phyloP scores from a whole-genome alignment of 108 stramenopile genomes.

The Parmales sp. region DNA sequence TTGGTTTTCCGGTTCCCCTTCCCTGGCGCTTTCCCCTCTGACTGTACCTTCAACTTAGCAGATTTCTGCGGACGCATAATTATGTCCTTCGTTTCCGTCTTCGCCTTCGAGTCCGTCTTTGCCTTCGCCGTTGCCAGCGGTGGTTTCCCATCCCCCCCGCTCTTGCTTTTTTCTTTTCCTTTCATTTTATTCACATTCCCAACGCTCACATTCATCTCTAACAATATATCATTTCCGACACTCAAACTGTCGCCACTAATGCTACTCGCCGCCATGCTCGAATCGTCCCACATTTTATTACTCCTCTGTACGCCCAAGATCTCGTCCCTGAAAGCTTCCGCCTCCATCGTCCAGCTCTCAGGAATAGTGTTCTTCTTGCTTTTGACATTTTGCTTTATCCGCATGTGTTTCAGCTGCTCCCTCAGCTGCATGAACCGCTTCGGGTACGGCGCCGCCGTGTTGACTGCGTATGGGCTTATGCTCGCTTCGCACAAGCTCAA shows the following conservation, averaged over 20 bases:
- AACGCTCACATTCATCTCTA: neutral
- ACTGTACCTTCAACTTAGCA: too few species aligned
- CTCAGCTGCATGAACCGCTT: neutral
- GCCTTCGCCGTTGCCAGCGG: neutral
- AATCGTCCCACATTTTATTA: neutral
- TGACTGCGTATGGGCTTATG: conserved; percentile 5
- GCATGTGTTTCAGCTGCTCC: conserved; percentile 1
- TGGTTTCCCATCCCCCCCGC: neutral
- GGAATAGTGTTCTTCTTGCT: neutral
- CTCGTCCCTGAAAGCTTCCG: neutral
- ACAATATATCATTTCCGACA: neutral
- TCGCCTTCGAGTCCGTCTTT: neutral
- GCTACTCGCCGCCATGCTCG: conserved; percentile 6
- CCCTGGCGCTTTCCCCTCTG: neutral
- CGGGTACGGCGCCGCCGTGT: neutral
- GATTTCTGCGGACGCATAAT: too few species aligned
- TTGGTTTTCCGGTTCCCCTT: neutral
- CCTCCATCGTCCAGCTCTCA: neutral
- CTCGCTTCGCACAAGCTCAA: neutral
- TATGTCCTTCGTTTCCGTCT: neutral
- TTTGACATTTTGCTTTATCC: too few species aligned
- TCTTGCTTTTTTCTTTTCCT: neutral
- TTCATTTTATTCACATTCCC: neutral
- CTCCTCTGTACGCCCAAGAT: neutral
- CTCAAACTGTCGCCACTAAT: conserved; percentile 1